These are phyloP conservation scores for Inosperma sp. DNA, from an alignment of 768 basidiomycete species.

Conservation along the genomic window DNA sequence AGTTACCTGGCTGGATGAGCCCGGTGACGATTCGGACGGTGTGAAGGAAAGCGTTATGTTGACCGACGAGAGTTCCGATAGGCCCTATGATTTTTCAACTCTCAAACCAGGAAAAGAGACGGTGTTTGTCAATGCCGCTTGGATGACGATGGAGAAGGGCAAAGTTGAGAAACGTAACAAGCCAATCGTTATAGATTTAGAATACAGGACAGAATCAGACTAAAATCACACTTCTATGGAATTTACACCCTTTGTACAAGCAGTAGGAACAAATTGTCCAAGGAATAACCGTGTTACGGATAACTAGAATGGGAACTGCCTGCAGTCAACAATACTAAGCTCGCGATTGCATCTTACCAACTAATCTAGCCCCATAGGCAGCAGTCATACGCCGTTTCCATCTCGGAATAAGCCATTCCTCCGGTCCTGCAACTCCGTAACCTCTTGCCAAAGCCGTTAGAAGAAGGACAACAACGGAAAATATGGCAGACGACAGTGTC, in stretches of 20 bases:
- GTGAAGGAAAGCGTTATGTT: neutral
- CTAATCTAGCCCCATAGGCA: conserved; percentile 1
- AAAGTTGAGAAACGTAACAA: conserved; percentile 5
- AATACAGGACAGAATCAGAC: conserved; percentile 2
- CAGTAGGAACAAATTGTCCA: too few species aligned
- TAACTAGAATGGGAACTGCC: too few species aligned
- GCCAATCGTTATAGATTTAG: conserved; percentile 5
- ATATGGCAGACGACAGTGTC: neutral
- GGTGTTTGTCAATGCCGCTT: conserved; percentile 4
- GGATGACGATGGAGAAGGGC: conserved; percentile 6
- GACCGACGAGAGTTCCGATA: neutral
- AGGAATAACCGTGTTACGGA: too few species aligned
- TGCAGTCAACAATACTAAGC: too few species aligned
- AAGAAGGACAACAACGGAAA: neutral
- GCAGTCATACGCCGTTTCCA: neutral
- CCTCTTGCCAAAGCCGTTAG: neutral
- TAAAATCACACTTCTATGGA: neutral
- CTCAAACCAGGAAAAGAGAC: conserved; percentile 2
- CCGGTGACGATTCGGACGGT: neutral
- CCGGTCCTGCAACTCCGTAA: conserved; percentile 3
- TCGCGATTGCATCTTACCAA: conserved; percentile 2
- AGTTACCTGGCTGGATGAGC: neutral
- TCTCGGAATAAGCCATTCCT: conserved; percentile 5
- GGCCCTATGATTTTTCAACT: conserved; percentile 1
- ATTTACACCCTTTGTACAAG: neutral